Conservation (phyloP, 192 early-diverging fungal species). For the Ambispora gerdemannii region DNA sequence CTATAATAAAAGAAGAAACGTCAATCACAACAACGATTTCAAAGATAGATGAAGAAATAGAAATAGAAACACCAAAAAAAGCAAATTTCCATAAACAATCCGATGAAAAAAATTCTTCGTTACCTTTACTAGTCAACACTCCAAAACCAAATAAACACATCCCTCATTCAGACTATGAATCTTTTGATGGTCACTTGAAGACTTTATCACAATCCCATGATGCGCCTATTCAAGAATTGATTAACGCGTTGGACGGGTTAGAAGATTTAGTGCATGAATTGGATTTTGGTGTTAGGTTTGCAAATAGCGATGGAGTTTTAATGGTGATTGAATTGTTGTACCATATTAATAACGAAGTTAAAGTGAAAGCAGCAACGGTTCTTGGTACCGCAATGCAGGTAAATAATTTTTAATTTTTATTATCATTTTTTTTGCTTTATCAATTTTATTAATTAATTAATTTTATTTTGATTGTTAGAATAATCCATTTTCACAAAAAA, state of each 20-base stretch:
- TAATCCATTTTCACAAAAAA: slow-evolving; percentile 9
- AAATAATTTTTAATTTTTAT: slow-evolving; percentile 2
- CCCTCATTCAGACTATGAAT: slow-evolving; percentile 30
- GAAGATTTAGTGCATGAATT: slow-evolving; percentile 55
- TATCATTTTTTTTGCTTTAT: background rate
- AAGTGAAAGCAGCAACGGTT: slow-evolving; percentile 46
- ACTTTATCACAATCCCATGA: slow-evolving; percentile 26
- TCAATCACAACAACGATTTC: background rate
- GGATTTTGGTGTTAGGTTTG: slow-evolving; percentile 53
- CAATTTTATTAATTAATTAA: background rate
- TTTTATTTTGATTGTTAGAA: slow-evolving; percentile 9
- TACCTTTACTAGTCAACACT: background rate
- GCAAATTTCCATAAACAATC: slow-evolving; percentile 21
- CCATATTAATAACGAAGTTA: slow-evolving; percentile 32
- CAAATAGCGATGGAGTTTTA: slow-evolving; percentile 35
- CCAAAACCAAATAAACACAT: slow-evolving; percentile 18
- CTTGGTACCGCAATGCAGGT: slow-evolving; percentile 57
- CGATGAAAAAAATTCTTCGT: background rate
- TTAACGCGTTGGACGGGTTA: slow-evolving; percentile 47
- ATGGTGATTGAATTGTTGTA: slow-evolving; percentile 40
- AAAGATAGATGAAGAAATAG: slow-evolving; percentile 27
- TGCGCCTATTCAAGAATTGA: slow-evolving; percentile 17
- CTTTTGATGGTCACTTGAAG: slow-evolving; percentile 37
- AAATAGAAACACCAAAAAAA: slow-evolving; percentile 16
- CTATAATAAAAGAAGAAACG: slow-evolving; percentile 20